Evolutionary conservation across 805 yeast species (phyloP).

Genomic region (Sporopachydermia quercuum): DNA sequence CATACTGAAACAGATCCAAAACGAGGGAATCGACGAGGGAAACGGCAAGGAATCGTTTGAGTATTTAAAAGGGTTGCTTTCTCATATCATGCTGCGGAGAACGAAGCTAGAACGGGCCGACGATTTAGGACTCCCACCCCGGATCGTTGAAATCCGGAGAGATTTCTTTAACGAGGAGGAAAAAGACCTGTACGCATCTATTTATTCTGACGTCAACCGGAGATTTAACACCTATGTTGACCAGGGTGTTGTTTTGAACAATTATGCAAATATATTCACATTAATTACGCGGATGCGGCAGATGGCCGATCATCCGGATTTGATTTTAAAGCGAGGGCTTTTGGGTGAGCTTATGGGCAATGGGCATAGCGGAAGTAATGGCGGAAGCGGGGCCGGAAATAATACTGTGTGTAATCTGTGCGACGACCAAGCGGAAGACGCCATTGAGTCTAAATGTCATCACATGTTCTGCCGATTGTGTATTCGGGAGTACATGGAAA

Average conservation of each 20-base stretch:
- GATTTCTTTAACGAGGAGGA: slow-evolving; percentile 91
- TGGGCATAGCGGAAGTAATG: too few relatives aligned
- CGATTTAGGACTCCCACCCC: slow-evolving; percentile 93
- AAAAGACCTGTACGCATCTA: slow-evolving; percentile 76
- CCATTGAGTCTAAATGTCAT: slow-evolving; percentile 87
- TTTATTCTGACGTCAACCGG: slow-evolving; percentile 76
- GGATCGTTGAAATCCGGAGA: slow-evolving; percentile 77
- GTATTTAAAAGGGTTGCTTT: slow-evolving; percentile 57
- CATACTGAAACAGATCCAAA: slow-evolving; percentile 86
- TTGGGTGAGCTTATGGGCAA: slow-evolving; percentile 19
- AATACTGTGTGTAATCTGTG: slow-evolving; percentile 76
- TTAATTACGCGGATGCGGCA: slow-evolving; percentile 95
- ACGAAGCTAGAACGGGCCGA: slow-evolving; percentile 95
- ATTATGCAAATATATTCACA: slow-evolving; percentile 94
- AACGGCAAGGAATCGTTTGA: slow-evolving; percentile 61
- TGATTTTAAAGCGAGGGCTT: slow-evolving; percentile 63
- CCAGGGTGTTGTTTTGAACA: slow-evolving; percentile 90
- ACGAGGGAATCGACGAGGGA: slow-evolving; percentile 67
- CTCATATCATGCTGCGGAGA: slow-evolving; percentile 80
- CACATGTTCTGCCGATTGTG: slow-evolving; percentile 91
- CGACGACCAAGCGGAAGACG: slow-evolving; percentile 97
- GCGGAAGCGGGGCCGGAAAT: too few relatives aligned
- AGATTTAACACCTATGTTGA: slow-evolving; percentile 87
- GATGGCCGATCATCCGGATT: slow-evolving; percentile 95
- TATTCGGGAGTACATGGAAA: slow-evolving; percentile 76